A percentile compares a stretch with the other conserved stretches of the same genome.
Evolutionary conservation across 768 basidiomycete species (phyloP).

Genomic region (Lentinula guzmanii): DNA sequence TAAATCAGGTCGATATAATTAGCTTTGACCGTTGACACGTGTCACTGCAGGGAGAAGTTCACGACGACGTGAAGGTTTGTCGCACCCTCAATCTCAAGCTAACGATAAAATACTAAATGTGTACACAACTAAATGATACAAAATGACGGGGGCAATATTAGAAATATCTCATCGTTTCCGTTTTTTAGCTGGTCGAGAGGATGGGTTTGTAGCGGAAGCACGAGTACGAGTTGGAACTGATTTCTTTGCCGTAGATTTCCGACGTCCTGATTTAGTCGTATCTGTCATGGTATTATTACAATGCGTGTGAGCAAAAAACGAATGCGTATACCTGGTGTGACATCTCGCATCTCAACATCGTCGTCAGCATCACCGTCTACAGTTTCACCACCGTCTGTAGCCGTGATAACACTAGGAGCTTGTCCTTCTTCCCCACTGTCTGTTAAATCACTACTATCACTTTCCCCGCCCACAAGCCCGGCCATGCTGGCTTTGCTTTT

Average conservation of each 20-base stretch:
- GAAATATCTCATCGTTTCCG: constrained; percentile 32
- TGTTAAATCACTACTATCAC: constrained; percentile 79
- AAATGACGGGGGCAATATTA: neutral
- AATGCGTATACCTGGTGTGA: constrained; percentile 47
- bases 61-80: too few relatives aligned
- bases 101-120: too few relatives aligned
- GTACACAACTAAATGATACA: neutral
- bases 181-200: constrained; percentile 36
- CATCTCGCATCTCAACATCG: constrained; percentile 50
- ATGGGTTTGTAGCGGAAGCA: constrained; percentile 22
- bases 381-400: constrained; percentile 61
- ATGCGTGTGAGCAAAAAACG: neutral
- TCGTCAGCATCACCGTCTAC: constrained; percentile 64
- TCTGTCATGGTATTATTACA: constrained; percentile 15
- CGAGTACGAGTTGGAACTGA: constrained; percentile 21
- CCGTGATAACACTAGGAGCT: constrained; percentile 58
- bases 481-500: constrained; percentile 59
- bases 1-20: neutral
- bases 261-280: constrained; percentile 29
- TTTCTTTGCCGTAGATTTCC: constrained; percentile 26
- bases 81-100: too few relatives aligned
- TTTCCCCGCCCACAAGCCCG: constrained; percentile 74
- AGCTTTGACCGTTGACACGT: neutral
- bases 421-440: constrained; percentile 74
- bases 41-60: neutral